Base-by-base conservation (phyloP, 2,329 filamentous ascomycete genomes). In the Lizonia empirigonia region DNA sequence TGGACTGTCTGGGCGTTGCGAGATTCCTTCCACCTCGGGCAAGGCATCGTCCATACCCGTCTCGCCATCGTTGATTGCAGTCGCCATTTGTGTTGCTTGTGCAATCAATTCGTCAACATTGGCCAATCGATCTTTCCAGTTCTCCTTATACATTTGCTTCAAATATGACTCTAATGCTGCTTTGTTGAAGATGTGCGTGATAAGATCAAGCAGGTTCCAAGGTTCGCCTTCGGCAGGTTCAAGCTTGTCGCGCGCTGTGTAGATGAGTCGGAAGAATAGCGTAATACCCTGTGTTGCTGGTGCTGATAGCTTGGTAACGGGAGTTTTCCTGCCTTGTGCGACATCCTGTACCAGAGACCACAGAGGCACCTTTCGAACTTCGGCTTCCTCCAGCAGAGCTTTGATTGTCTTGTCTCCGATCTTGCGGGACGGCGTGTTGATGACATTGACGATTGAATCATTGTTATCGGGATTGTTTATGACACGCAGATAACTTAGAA, bases 101-200 rank as follows among this genome's bases (percentile, higher is more conserved):
- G 78, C 83, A 49, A 95, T 77, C n/a, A 97, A 84, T 71, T 97
- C 93, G 65, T 94, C 85, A 0, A 97, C 86, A 62, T 96, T 97
- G 24, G 86, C 87, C 90, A 91, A 94, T 54, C 91, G 81, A 48
- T 85, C 80, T 53, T 93, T 87, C 68, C 69, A 72, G 24, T 69
- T 70, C 15, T 94, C 86, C 0, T 82, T 79, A 59, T 93, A 88
- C 18, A 85, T 83, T 9, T 83, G 81, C 59, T 87, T 82, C 5
- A 97, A 76, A 64, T 89, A 90, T n/a, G 84, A 82, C 64, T 90
- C 81, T 56, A 93, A 90, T 9, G 83, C 78, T 6, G 95, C 81
- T 59, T 87, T 87, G 10, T 83, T 80, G 19, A 86, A 73, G 2
- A 89, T 68, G 48, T 82, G 78, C 33, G 81, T 77, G 41, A 88